Evolutionary conservation across 768 basidiomycete genomes (phyloP), one percentile per base, ranked within the genome.

Genomic region (Lactifluus subvellereus): DNA sequence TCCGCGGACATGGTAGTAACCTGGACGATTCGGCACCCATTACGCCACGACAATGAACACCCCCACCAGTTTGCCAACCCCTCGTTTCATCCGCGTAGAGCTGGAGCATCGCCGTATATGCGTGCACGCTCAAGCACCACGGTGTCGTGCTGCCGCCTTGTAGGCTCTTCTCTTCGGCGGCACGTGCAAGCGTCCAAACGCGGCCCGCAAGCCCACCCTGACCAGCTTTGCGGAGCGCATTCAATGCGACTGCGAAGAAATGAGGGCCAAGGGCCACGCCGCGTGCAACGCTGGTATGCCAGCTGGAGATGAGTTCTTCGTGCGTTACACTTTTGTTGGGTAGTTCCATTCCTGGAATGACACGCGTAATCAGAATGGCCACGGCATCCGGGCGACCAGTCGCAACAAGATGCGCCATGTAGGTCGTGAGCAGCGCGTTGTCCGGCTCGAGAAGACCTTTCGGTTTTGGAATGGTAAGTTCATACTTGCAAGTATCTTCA

Each of bases 51-150:
- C 43, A 49, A 32, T 33, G 65, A 71, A 73, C 5, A 71, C 11
- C 35, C 37, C 9, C 38, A 22, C 20, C 50, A 14, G 35, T 22
- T 52, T 49, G 52, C 62, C 72, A 65, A 14, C 71, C 71, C 49
- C 69, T 71, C n/a, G 77, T 78, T 69, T 82, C 79, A 4, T 70
- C 67, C 1, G 75, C 79, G 65, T 88, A 90, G 37, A 82, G 75
- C 52, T 84, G 78, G 60, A 93, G 71, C 84, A 91, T 89, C 54
- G 81, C 74, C 2, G 88, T 91, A 70, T 89, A 92, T 1, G 87
- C 84, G 9, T 84, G 77, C 2, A 85, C 73, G 8, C 85, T 82
- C 20, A 92, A 73, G 57, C 77, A 77, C 90, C 90, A 94, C 0
- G 86, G 83, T 22, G 65, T 50, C 11, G 58, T 64, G 7, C 71